phyloP scores from a whole-genome alignment of 345 rosid species.

The Luvunga scandens region DNA sequence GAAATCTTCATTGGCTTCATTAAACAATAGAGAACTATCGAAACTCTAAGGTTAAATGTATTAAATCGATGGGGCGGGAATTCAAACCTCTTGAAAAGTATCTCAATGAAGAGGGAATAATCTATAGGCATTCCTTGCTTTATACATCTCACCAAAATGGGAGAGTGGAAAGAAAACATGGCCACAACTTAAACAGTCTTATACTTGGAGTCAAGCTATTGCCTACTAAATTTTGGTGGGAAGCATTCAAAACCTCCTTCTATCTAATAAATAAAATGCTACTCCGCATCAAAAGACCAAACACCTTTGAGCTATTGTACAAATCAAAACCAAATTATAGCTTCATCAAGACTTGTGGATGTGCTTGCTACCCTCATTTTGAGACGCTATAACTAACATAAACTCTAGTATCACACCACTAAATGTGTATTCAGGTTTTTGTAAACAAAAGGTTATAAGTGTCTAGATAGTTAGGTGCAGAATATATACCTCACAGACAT shows the following conservation, averaged over 20 bases:
- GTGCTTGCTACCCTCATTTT: not conserved
- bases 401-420: not conserved
- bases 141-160: not conserved
- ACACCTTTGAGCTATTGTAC: not conserved
- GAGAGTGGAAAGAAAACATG: not conserved
- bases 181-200: not conserved
- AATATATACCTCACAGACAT: no score
- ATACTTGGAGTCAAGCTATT: not conserved
- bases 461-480: no score
- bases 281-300: not conserved
- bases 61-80: no score
- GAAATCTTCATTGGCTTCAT: no score
- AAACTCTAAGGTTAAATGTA: no score
- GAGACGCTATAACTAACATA: not conserved
- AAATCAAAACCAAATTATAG: not conserved
- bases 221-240: not conserved
- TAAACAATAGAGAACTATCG: no score
- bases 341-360: not conserved
- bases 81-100: no score
- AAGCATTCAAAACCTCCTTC: not conserved
- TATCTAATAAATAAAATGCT: not conserved
- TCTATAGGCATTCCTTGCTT: not conserved
- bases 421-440: not conserved
- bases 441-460: no score
- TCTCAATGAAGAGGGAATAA: no score